Base-by-base conservation (phyloP, 2,329 filamentous ascomycete genomes). In the Chrysosphaeria jannelii region DNA sequence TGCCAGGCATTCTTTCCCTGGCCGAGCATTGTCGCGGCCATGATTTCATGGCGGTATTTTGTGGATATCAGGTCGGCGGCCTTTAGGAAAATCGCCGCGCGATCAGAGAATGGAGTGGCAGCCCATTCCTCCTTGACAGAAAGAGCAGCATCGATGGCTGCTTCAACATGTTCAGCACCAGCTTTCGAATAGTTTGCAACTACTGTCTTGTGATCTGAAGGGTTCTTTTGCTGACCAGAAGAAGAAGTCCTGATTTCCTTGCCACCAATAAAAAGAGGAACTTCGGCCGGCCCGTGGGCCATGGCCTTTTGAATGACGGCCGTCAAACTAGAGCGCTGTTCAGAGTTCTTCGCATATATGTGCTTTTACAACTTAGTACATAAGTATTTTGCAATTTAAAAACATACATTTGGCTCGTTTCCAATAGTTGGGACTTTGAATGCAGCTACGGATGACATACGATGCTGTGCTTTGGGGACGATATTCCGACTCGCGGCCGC, bases 1-100 rank as follows among this genome's bases (percentile, higher is more conserved):
- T 97, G 81, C 78, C 78, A 93, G 22, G 75, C 76, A 43, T 91
- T 93, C 61, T 93, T 93, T 37, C 85, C 81, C 48, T 97, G 81
- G 29, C 81, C 85, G 15, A 90, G 53, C 63, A 93, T 90, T 9
- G 85, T 91, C 21, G 76, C 64, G 6, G 85, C 81, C 72, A 93
- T 89, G 36, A 97, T 62, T 27, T 91, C 76, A 47, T 90, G 91
- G 40, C 85, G 63, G 48, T 97, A 93, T 50, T 93, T 93, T 32
- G 61, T 71, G 25, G 71, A 54, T 34, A 97, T 63, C 30, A 97
- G 53, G 41, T 93, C 79, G 16, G 81, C 81, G 3, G 85, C 81
- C 56, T 91, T 91, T 38, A 93, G 60, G 51, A 93, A 93, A 39
- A 97, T 58, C 27, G 79, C 72, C 8, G 81, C 81, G 25, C 81